Evolutionary conservation across 352 stramenopile genomes (phyloP).

Genomic region (Blastocystis sp.): DNA sequence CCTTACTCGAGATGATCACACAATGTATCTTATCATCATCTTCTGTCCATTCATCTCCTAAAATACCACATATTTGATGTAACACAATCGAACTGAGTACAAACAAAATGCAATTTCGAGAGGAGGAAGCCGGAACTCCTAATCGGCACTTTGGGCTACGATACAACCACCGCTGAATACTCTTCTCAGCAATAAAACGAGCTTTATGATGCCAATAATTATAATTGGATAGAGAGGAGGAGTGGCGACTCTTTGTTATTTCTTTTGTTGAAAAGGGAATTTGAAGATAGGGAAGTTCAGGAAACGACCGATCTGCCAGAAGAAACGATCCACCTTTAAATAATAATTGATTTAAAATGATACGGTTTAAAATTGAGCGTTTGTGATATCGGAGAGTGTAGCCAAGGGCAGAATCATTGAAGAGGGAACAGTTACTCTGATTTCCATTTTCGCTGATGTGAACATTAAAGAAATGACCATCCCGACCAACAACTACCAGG

Average conservation of each 20-base stretch:
- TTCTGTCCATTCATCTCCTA: slow-evolving; percentile 40
- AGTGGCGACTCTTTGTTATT: not conserved
- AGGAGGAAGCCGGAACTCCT: slow-evolving; percentile 3
- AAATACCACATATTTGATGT: slow-evolving; percentile 18
- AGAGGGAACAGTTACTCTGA: slow-evolving; percentile 9
- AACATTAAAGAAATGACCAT: slow-evolving; percentile 43
- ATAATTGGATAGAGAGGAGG: slow-evolving; percentile 36
- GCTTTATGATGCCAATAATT: slow-evolving; percentile 66
- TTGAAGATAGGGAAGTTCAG: slow-evolving; percentile 57
- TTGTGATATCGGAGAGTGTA: slow-evolving; percentile 55
- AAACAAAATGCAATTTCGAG: slow-evolving; percentile 6
- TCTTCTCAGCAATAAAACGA: slow-evolving; percentile 16
- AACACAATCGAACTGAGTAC: slow-evolving; percentile 28
- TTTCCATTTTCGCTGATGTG: slow-evolving; percentile 46
- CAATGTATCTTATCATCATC: slow-evolving; percentile 26
- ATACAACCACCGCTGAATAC: slow-evolving; percentile 40
- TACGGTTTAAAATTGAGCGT: slow-evolving; percentile 49
- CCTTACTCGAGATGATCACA: not conserved
- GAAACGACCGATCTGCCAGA: slow-evolving; percentile 11
- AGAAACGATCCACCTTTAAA: slow-evolving; percentile 25
- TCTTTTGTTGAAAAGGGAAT: slow-evolving; percentile 36
- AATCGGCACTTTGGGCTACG: slow-evolving; percentile 19
- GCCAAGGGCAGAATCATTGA: slow-evolving; percentile 48
- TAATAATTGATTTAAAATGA: not conserved
- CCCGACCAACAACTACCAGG: slow-evolving; percentile 26